phyloP scores from a whole-genome alignment of 2,329 filamentous ascomycete genomes.

The Fusarium sp. region DNA sequence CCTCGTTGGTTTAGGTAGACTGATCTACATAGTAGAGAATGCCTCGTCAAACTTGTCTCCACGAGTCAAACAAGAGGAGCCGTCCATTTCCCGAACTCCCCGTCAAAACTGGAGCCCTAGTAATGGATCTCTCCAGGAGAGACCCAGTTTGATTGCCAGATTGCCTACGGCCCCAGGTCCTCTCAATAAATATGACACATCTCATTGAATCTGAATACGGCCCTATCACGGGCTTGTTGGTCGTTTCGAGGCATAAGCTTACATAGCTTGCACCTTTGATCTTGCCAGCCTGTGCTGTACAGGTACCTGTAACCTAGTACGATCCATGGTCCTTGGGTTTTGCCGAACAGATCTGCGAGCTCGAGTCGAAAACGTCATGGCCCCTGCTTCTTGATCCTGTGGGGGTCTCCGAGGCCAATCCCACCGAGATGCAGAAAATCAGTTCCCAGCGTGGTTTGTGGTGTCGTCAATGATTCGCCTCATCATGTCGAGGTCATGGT shows the following conservation, averaged over 20 bases:
- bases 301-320: background rate
- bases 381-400: conserved; percentile 32
- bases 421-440: conserved; percentile 21
- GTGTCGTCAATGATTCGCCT: conserved; percentile 36
- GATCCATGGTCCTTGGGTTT: conserved; percentile 20
- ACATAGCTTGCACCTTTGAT: conserved; percentile 16
- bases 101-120: conserved; percentile 36
- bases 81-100: conserved; percentile 40
- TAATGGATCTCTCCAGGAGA: conserved; percentile 28
- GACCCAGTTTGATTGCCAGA: conserved; percentile 30
- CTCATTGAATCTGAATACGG: conserved; percentile 14
- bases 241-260: conserved; percentile 9
- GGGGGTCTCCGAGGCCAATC: conserved; percentile 28
- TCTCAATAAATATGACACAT: conserved; percentile 35
- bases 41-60: conserved; percentile 28
- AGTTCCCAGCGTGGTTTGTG: conserved; percentile 24
- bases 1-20: conserved; percentile 6
- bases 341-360: conserved; percentile 42
- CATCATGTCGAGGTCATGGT: conserved; percentile 25
- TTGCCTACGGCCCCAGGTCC: conserved; percentile 30
- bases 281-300: background rate
- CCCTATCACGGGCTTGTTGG: conserved; percentile 5
- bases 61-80: conserved; percentile 24
- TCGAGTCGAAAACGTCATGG: conserved; percentile 37
- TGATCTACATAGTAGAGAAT: conserved; percentile 16